These are phyloP conservation scores for Lanmaoa pseudosensibilis DNA, from an alignment of 768 basidiomycete species.

Conservation along the genomic window DNA sequence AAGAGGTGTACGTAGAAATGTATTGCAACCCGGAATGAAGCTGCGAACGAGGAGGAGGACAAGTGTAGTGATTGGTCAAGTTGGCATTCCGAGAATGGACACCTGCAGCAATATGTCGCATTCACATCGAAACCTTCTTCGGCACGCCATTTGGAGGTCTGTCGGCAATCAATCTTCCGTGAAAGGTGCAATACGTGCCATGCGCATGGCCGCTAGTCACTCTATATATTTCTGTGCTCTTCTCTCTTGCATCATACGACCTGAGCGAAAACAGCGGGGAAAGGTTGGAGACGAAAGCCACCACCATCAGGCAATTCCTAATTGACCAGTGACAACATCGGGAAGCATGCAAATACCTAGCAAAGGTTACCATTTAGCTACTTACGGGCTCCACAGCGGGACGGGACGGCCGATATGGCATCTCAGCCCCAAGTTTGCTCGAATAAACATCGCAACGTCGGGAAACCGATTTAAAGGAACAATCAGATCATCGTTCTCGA, in stretches of 20 bases:
- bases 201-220: conserved; percentile 14
- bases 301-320: conserved; percentile 12
- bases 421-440: neutral
- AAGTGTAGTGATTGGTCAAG: conserved; percentile 17
- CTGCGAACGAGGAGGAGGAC: conserved; percentile 4
- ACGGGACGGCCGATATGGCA: conserved; percentile 12
- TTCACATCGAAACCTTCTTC: conserved; percentile 14
- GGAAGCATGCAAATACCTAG: conserved; percentile 9
- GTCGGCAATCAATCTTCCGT: conserved; percentile 29
- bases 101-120: conserved; percentile 18
- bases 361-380: conserved; percentile 19
- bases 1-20: conserved; percentile 20
- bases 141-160: conserved; percentile 13
- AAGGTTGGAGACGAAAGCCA: conserved; percentile 17
- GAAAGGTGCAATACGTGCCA: conserved; percentile 20
- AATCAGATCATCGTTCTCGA: conserved; percentile 16
- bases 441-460: conserved; percentile 8
- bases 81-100: conserved; percentile 22
- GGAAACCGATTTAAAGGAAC: conserved; percentile 7
- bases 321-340: conserved; percentile 6
- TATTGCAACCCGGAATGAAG: conserved; percentile 6
- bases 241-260: conserved; percentile 29
- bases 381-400: conserved; percentile 16
- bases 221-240: conserved; percentile 28
- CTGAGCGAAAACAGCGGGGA: conserved; percentile 27